Percentiles rank a stretch among this genome's conserved stretches.
Conservation (phyloP, 2,329 filamentous ascomycete species). For the Periconia macrospinosa region DNA sequence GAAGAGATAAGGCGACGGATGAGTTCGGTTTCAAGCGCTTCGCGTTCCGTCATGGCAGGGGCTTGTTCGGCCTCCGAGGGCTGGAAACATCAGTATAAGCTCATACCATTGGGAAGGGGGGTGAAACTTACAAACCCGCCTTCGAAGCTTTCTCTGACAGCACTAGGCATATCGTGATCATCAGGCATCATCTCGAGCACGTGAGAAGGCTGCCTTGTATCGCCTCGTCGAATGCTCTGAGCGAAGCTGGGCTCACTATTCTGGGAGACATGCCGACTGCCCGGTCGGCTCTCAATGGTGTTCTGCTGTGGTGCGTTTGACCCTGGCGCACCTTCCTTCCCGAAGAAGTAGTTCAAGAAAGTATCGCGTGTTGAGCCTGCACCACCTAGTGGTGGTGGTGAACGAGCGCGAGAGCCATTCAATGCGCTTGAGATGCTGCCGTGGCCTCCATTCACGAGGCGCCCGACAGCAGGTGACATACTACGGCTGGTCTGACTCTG, state of each 20-base stretch:
- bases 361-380: slow-evolving; percentile 76
- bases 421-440: slow-evolving; percentile 64
- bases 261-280: slow-evolving; percentile 73
- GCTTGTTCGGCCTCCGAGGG: slow-evolving; percentile 59
- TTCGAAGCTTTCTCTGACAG: slow-evolving; percentile 42
- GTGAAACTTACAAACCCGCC: slow-evolving; percentile 61
- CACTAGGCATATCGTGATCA: slow-evolving; percentile 43
- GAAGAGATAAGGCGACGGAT: slow-evolving; percentile 95
- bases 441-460: slow-evolving; percentile 61
- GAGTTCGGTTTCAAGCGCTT: slow-evolving; percentile 95
- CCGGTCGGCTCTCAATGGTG: slow-evolving; percentile 41
- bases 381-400: slow-evolving; percentile 61
- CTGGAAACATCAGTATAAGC: slow-evolving; percentile 29
- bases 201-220: slow-evolving; percentile 55
- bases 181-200: slow-evolving; percentile 45
- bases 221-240: slow-evolving; percentile 76
- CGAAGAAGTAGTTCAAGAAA: slow-evolving; percentile 98
- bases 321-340: slow-evolving; percentile 73
- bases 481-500: slow-evolving; percentile 67
- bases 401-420: slow-evolving; percentile 65
- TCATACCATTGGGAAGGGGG: not conserved
- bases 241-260: slow-evolving; percentile 78
- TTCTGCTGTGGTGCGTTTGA: slow-evolving; percentile 45
- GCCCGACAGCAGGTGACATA: slow-evolving; percentile 76
- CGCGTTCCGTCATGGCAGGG: slow-evolving; percentile 88